phyloP scores from a whole-genome alignment of 768 basidiomycete genomes.

The Termitomyces sp. region DNA sequence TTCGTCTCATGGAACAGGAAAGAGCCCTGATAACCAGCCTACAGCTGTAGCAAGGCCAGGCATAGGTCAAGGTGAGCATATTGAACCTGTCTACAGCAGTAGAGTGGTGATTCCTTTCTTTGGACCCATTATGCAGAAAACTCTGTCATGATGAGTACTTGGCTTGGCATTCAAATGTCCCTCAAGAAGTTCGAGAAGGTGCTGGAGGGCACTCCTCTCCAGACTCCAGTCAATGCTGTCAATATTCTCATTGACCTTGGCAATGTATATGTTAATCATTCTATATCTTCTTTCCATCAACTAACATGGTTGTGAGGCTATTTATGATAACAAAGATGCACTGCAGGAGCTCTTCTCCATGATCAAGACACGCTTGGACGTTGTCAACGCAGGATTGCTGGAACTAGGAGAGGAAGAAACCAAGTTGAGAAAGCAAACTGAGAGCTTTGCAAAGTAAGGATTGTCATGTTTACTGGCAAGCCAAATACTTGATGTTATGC shows the following conservation, averaged over 20 bases:
- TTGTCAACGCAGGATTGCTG: background rate
- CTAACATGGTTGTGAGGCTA: background rate
- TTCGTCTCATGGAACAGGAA: background rate
- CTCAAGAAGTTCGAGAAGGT: background rate
- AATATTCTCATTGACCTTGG: background rate
- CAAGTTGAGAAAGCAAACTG: background rate
- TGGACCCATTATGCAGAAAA: background rate
- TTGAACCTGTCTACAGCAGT: background rate
- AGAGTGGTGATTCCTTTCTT: background rate
- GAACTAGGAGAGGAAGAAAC: background rate
- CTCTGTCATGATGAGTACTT: background rate
- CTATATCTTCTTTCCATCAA: background rate
- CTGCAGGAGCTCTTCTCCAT: background rate
- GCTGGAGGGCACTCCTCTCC: background rate
- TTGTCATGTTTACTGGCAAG: background rate
- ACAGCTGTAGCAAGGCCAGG: background rate
- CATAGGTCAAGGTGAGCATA: background rate
- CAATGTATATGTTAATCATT: background rate
- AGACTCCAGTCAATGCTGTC: background rate
- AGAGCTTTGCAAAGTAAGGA: background rate
- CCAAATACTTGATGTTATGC: background rate
- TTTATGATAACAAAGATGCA: background rate
- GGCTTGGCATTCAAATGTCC: background rate
- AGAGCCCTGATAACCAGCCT: background rate
- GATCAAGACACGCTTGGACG: background rate